phyloP scores from a whole-genome alignment of 768 basidiomycete genomes.

The Tubosaeta brunneosetosa region DNA sequence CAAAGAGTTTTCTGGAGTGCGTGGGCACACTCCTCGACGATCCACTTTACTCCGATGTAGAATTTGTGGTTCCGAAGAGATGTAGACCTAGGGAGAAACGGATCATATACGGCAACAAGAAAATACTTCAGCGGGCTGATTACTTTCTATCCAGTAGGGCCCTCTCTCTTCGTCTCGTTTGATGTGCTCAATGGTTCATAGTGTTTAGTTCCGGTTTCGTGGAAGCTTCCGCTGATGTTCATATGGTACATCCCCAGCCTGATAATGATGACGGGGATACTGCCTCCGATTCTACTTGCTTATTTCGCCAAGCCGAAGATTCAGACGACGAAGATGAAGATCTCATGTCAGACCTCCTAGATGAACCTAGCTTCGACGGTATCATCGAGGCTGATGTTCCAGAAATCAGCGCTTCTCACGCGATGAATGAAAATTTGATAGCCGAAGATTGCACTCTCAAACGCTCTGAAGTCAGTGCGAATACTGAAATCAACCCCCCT shows the following conservation, averaged over 20 bases:
- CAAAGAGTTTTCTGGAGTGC: conserved; percentile 60
- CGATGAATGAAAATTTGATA: neutral
- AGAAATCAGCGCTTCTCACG: conserved; percentile 4
- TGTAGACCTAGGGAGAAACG: conserved; percentile 34
- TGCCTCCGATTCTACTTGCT: conserved; percentile 46
- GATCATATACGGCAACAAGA: conserved; percentile 64
- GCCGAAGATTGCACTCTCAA: conserved; percentile 5
- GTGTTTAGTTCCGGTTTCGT: conserved; percentile 74
- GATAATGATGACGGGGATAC: conserved; percentile 38
- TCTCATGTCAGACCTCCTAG: conserved; percentile 30
- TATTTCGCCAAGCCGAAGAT: conserved; percentile 38
- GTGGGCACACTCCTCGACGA: conserved; percentile 77
- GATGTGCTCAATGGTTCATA: conserved; percentile 21
- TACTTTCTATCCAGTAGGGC: conserved; percentile 71
- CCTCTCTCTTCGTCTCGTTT: neutral
- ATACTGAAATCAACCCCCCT: neutral
- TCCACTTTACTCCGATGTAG: conserved; percentile 79
- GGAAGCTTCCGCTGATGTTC: conserved; percentile 44
- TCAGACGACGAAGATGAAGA: conserved; percentile 54
- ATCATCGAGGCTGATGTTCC: conserved; percentile 21
- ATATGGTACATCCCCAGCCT: conserved; percentile 15
- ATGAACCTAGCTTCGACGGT: conserved; percentile 30
- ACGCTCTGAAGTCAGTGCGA: conserved; percentile 1
- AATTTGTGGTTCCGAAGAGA: conserved; percentile 63
- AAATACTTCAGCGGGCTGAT: conserved; percentile 63